Percentiles rank a stretch among this genome's conserved stretches.
These are phyloP conservation scores for Thielaviopsis cerberus DNA, from an alignment of 2,329 filamentous ascomycete genomes.

Conservation along the genomic window DNA sequence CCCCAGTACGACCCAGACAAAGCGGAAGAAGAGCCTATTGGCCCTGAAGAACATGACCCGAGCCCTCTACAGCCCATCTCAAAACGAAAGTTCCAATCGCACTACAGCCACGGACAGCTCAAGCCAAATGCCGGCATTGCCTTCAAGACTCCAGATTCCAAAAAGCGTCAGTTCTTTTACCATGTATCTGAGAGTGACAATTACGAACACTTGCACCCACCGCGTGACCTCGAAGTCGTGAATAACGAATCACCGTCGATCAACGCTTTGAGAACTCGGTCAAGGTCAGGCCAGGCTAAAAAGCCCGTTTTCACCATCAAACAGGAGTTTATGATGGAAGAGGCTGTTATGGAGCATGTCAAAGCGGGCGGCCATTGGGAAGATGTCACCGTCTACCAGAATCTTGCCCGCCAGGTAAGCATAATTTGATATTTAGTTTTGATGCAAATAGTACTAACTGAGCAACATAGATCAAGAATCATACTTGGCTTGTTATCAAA, in stretches of 20 bases:
- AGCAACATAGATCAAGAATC: neutral
- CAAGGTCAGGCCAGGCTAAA: conserved; percentile 7
- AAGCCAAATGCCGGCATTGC: neutral
- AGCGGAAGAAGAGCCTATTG: neutral
- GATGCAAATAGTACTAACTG: neutral
- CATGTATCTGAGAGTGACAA: neutral
- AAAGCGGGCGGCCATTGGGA: conserved; percentile 12
- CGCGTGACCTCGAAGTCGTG: neutral
- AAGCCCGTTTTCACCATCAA: conserved; percentile 5
- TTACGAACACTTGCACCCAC: neutral
- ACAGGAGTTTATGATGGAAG: conserved; percentile 3
- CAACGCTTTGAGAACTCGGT: conserved; percentile 5
- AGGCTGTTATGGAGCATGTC: conserved; percentile 8
- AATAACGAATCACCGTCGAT: conserved; percentile 10
- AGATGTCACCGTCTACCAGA: conserved; percentile 9
- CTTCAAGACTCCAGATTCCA: neutral
- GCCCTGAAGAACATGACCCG: neutral
- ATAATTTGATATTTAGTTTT: neutral
- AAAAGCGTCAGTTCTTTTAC: neutral
- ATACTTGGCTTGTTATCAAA: conserved; percentile 5
- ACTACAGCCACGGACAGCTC: neutral
- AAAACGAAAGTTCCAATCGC: neutral
- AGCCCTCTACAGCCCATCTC: neutral
- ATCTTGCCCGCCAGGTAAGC: conserved; percentile 7
- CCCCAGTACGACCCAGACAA: neutral